Base-by-base conservation (phyloP, 2,329 filamentous ascomycete species). In the Bipolaris zeicola region DNA sequence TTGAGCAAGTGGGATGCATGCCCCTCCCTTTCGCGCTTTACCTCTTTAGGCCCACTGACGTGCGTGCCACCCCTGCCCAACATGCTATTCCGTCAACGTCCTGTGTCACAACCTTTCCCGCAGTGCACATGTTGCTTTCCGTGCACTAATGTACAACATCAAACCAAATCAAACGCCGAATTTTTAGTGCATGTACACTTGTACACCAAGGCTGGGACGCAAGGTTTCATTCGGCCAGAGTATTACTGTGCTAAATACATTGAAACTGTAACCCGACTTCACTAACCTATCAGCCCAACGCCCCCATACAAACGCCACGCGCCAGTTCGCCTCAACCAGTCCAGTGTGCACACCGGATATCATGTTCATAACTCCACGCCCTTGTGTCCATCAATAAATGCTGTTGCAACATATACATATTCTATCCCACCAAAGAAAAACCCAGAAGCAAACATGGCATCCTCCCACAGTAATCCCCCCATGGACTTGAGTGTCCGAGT, bases 341-440 rank as follows among this genome's bases (percentile, higher is more conserved):
- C 41, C 41, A 57, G 46, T 52, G 20, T 50, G 16, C 37, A 54
- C 53, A 54, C 52, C 52, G 50, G 41, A 45, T 52, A 47, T 45
- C 51, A 50, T 60, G 57, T 53, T 55, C 60, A 62, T 57, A 57
- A 58, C 41, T 34, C 46, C 46, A 45, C 43, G 33, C 50, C 44
- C 24, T 59, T 24, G 44, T 52, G 18, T 42, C 48, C 47, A 50
- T 52, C 39, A 49, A 48, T 37, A 33, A 46, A 54, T 16, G 44
- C 43, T 57, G 37, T 38, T 34, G 24, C 31, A 39, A 18, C 41
- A 37, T 36, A 18, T 44, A 14, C 49, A 55, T 62, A 68, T 67
- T 62, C 67, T 67, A 48, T 38, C 59, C 52, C 42, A 62, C 64
- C 51, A 57, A 26, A 41, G 49, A 55, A 60, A 47, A 18, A 43